These are phyloP conservation scores for Vachellia collinsii DNA, from an alignment of 306 rosid species.

Conservation along the genomic window DNA sequence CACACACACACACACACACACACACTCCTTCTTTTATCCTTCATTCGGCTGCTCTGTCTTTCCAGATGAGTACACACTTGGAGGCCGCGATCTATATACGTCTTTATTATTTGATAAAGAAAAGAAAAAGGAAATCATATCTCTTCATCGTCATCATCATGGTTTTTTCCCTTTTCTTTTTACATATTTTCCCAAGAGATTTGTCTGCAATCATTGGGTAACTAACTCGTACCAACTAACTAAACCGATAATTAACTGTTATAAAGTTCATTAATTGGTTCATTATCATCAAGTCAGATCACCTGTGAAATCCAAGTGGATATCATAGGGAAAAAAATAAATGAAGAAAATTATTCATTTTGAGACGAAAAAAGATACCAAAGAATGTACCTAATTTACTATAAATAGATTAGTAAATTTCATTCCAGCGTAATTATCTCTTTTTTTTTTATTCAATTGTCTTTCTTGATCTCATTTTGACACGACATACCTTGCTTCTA, in stretches of 20 bases:
- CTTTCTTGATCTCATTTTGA: not conserved
- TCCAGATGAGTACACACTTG: constrained; percentile 37
- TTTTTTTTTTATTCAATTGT: not conserved
- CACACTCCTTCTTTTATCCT: constrained; percentile 23
- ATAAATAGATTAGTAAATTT: not conserved
- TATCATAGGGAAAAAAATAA: not conserved
- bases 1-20: no score
- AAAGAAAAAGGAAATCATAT: not conserved
- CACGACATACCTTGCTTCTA: not conserved
- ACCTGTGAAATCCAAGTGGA: not conserved
- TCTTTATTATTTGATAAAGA: constrained; percentile 26
- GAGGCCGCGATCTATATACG: constrained; percentile 31
- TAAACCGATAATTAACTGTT: constrained; percentile 45
- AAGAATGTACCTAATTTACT: not conserved
- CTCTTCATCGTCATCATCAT: not conserved
- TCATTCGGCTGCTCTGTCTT: constrained; percentile 42
- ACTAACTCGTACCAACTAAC: constrained; percentile 60
- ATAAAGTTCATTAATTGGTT: constrained; percentile 35
- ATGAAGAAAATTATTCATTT: not conserved
- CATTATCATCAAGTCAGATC: not conserved
- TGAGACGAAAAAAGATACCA: not conserved
- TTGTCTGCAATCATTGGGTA: constrained; percentile 55
- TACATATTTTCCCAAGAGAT: constrained; percentile 44
- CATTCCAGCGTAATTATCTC: not conserved
- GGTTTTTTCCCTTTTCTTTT: not conserved